Evolutionary conservation across 2,329 filamentous ascomycete genomes (phyloP).

Genomic region (Ophiocordyceps unilateralis): DNA sequence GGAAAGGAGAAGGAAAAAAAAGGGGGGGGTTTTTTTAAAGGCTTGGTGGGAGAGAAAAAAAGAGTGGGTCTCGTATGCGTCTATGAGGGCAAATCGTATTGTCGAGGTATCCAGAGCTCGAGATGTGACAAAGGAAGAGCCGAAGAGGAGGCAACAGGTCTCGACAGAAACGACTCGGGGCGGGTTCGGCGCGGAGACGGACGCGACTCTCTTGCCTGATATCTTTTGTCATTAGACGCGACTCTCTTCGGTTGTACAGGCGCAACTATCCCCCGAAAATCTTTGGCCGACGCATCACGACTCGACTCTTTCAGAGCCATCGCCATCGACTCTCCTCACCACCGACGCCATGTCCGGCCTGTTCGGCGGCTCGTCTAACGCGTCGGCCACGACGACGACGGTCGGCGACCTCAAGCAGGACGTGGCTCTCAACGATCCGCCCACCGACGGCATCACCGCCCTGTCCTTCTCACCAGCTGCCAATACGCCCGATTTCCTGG

Average conservation of each 20-base stretch:
- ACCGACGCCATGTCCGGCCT: slow-evolving; percentile 41
- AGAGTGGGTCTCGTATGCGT: not conserved
- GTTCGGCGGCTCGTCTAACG: slow-evolving; percentile 35
- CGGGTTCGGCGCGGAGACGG: too few relatives aligned
- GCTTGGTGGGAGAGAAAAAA: not conserved
- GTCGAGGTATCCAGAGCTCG: too few relatives aligned
- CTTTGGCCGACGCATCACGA: too few relatives aligned
- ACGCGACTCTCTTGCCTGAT: too few relatives aligned
- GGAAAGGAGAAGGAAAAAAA: slow-evolving; percentile 5
- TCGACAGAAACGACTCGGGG: too few relatives aligned
- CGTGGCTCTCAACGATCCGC: slow-evolving; percentile 59
- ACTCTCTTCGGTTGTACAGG: too few relatives aligned
- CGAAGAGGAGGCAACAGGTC: too few relatives aligned
- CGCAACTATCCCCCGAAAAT: too few relatives aligned
- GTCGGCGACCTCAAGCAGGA: slow-evolving; percentile 86
- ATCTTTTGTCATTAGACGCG: too few relatives aligned
- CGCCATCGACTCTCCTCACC: not conserved
- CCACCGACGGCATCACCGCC: slow-evolving; percentile 79
- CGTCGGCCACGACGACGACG: slow-evolving; percentile 35
- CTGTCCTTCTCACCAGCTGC: slow-evolving; percentile 59
- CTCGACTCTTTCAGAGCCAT: not conserved
- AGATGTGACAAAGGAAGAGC: too few relatives aligned
- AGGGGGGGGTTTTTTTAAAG: not conserved
- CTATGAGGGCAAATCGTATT: not conserved
- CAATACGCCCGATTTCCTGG: slow-evolving; percentile 53